Evolutionary conservation across 1,284 basidiomycete species (phyloP).

Genomic region (Spongispora temasekensis): DNA sequence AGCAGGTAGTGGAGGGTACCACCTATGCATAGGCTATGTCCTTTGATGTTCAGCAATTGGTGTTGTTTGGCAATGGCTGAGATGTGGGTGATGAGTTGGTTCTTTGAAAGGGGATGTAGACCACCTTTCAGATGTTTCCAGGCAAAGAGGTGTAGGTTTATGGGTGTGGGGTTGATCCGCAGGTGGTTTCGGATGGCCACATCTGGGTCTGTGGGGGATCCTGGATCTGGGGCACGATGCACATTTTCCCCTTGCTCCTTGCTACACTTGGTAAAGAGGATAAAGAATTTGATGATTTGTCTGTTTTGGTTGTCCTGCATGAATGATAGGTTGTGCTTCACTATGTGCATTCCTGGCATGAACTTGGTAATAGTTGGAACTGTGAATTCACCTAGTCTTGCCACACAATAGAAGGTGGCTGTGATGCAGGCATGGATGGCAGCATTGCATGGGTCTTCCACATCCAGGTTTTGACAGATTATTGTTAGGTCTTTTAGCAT

Average conservation of each 20-base stretch:
- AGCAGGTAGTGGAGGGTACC: neutral
- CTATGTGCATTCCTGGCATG: neutral
- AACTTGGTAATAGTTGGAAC: neutral
- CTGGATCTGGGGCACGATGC: neutral
- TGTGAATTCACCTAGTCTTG: slow-evolving; percentile 24
- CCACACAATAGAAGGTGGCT: slow-evolving; percentile 34
- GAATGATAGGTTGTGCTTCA: neutral
- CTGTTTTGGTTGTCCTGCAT: neutral
- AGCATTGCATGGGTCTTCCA: slow-evolving; percentile 25
- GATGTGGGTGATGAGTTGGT: neutral
- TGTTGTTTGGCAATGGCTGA: neutral
- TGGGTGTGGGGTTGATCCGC: neutral
- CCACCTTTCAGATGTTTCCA: neutral
- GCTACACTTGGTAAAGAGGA: neutral
- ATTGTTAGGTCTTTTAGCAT: neutral
- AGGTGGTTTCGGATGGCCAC: neutral
- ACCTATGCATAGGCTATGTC: neutral
- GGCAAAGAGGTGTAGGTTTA: neutral
- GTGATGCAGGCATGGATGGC: slow-evolving; percentile 38
- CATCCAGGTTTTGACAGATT: slow-evolving; percentile 10
- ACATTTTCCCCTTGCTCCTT: neutral
- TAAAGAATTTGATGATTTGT: neutral
- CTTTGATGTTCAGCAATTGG: neutral
- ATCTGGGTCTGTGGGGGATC: neutral
- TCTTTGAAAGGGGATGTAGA: neutral